A percentile compares a stretch with the other conserved stretches of the same genome.
These are phyloP conservation scores for Apiospora koreana DNA, from an alignment of 2,329 filamentous ascomycete genomes.

Conservation along the genomic window DNA sequence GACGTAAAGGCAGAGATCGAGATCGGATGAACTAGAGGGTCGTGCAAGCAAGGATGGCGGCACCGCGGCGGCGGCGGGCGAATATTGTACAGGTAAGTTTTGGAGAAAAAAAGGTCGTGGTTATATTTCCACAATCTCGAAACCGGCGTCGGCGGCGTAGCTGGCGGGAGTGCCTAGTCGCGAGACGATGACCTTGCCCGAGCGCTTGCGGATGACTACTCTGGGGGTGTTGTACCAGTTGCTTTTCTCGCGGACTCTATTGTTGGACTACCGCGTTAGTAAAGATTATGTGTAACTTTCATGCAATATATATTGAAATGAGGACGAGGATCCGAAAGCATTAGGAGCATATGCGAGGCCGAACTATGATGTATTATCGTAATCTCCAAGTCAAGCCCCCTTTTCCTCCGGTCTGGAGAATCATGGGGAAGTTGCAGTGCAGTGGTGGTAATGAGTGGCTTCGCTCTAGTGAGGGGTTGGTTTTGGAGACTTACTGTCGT, in stretches of 20 bases:
- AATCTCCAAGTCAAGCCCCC: background rate
- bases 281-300: background rate
- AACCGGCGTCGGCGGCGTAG: constrained; percentile 14
- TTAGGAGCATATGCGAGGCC: background rate
- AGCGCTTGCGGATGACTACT: constrained; percentile 29
- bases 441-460: constrained; percentile 2
- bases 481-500: constrained; percentile 41
- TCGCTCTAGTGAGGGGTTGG: background rate
- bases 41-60: background rate
- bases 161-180: constrained; percentile 24
- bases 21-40: background rate
- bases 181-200: constrained; percentile 28
- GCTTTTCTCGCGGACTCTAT: constrained; percentile 28
- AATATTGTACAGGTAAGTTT: background rate
- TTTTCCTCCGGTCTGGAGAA: too few relatives aligned
- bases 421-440: background rate
- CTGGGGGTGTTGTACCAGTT: constrained; percentile 30
- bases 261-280: background rate
- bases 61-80: background rate
- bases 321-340: background rate
- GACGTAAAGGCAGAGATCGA: background rate
- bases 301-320: background rate
- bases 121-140: constrained; percentile 1
- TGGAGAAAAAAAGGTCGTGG: background rate
- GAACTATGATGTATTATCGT: background rate